Percentiles rank a stretch among this genome's conserved stretches.
These are phyloP conservation scores for Sarocladium brachiariae DNA, from an alignment of 2,329 filamentous ascomycete species.

Conservation along the genomic window DNA sequence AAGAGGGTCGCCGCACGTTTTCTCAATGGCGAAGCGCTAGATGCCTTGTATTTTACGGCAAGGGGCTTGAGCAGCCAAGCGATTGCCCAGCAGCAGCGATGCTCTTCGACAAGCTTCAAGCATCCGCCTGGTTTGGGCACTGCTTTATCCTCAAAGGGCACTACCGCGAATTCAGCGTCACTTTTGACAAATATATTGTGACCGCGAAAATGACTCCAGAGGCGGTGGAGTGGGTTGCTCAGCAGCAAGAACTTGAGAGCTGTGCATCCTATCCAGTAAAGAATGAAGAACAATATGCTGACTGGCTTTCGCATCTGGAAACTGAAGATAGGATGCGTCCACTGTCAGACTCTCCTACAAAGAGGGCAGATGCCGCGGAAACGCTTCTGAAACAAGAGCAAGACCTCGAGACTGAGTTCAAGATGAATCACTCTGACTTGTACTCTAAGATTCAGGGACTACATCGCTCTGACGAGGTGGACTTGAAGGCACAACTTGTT, in stretches of 20 bases:
- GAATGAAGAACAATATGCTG: conserved; percentile 33
- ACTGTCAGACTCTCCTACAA: conserved; percentile 29
- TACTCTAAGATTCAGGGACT: conserved; percentile 37
- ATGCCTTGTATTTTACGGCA: conserved; percentile 47
- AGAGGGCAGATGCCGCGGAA: conserved; percentile 32
- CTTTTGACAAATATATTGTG: conserved; percentile 44
- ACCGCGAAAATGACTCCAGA: conserved; percentile 34
- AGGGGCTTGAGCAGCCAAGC: conserved; percentile 40
- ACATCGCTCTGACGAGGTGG: conserved; percentile 32
- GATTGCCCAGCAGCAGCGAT: conserved; percentile 43
- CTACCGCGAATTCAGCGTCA: conserved; percentile 47
- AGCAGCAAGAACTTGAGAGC: conserved; percentile 11
- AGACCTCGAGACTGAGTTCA: conserved; percentile 43
- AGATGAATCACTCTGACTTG: conserved; percentile 36
- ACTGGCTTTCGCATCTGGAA: conserved; percentile 37
- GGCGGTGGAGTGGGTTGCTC: conserved; percentile 33
- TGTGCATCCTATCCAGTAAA: conserved; percentile 15
- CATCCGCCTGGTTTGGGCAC: conserved; percentile 42
- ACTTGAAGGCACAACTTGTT: conserved; percentile 40
- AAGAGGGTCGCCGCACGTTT: conserved; percentile 39
- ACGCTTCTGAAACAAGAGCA: conserved; percentile 39
- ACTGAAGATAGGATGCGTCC: conserved; percentile 33
- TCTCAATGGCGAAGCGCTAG: conserved; percentile 38
- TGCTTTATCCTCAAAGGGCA: conserved; percentile 50
- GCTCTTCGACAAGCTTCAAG: conserved; percentile 37